Conservation (phyloP, 1,284 basidiomycete genomes). For the Phylloporus sp. region DNA sequence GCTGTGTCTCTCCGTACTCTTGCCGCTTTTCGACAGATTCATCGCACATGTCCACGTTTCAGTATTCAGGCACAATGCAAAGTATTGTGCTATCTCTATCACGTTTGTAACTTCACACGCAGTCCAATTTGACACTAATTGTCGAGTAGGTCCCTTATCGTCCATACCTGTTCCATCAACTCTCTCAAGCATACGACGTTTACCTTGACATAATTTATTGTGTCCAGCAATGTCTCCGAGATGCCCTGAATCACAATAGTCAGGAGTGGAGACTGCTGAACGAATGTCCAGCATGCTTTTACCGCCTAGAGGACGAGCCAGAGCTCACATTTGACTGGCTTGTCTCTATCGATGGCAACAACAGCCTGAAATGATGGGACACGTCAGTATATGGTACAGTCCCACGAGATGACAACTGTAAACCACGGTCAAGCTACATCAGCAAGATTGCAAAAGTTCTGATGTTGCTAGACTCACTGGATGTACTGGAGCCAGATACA, state of each 20-base stretch:
- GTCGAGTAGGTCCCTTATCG: background rate
- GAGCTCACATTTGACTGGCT: background rate
- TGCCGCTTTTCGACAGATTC: background rate
- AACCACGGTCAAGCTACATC: background rate
- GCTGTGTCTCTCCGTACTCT: background rate
- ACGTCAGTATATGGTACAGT: background rate
- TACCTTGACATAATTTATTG: background rate
- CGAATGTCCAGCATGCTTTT: background rate
- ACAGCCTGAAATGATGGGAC: slow-evolving; percentile 1
- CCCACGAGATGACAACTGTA: background rate
- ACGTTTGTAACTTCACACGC: background rate
- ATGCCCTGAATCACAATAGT: background rate
- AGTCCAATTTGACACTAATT: too few relatives aligned
- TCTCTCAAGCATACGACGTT: too few relatives aligned
- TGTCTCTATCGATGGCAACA: background rate
- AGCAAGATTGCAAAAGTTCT: too few relatives aligned
- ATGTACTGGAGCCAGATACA: too few relatives aligned
- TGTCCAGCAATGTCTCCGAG: background rate
- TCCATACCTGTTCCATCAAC: too few relatives aligned
- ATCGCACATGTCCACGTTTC: background rate
- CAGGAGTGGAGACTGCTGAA: background rate
- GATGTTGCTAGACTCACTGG: too few relatives aligned
- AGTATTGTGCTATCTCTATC: background rate
- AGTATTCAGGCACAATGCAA: background rate
- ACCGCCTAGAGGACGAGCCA: background rate